Evolutionary conservation across 352 stramenopile genomes (phyloP), one percentile per base, ranked within the genome.

Genomic region (Detonula confervacea): DNA sequence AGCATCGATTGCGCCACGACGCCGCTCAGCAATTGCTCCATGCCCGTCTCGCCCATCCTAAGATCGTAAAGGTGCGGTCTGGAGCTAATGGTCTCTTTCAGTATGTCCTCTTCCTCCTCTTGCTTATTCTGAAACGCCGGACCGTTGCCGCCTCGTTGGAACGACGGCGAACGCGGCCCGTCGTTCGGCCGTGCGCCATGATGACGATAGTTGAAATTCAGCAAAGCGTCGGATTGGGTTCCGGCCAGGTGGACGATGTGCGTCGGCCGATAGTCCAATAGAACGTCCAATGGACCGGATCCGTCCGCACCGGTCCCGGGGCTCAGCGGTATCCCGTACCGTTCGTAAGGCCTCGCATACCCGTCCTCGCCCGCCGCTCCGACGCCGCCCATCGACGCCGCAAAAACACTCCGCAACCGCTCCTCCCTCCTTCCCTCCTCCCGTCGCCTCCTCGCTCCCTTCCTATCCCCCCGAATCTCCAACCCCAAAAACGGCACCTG

Each of bases 241-340:
- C 69, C 63, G 9, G 81, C 76, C 25, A 93, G 72, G 70, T 93
- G 88, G 2, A 93, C 84, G 54, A 93, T 77, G 68, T 93, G 88
- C 0, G 88, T 92, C 3, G 88, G 86, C 64, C 81, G 52, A 74
- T 86, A 87, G 16, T 76, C 59, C 4, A 74, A n/a, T 8, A 87
- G 16, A n/a, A 84, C 44, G 22, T 88, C 42, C 0, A 86, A 46
- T 35, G 83, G 77, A 20, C 83, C 81, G 12, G 72, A 81, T n/a
- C 62, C 65, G 1, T 76, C 22, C n/a, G 16, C 12, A 60, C 57
- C 16, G 12, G 56, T 57, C 54, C 74, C 59, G 16, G 60, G 56
- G 46, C 27, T 59, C n/a, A 60, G 18, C 44, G 46, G 51, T 35
- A 83, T 72, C 25, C 63, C 70, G 46, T 51, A 80, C n/a, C 72